Evolutionary conservation across 306 rosid genomes (phyloP).

Genomic region (Trifolium dubium): DNA sequence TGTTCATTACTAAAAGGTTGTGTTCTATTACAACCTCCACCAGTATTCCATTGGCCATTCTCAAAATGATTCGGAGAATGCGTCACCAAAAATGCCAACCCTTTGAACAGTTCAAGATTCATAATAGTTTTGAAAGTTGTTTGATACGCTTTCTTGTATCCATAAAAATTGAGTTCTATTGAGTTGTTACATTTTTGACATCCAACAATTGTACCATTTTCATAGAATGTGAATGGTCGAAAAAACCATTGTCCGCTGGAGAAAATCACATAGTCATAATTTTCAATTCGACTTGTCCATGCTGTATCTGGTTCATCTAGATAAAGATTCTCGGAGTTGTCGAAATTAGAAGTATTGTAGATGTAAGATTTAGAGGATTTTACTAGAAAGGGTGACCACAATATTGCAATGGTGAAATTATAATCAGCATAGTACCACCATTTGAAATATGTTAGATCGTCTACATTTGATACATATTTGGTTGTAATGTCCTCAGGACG

Average conservation of each 20-base stretch:
- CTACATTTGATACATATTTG: constrained; percentile 22
- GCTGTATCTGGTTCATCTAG: constrained; percentile 66
- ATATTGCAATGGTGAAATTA: constrained; percentile 62
- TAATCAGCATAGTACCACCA: constrained; percentile 65
- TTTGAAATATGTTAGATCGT: constrained; percentile 45
- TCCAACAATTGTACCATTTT: constrained; percentile 57
- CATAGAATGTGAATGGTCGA: constrained; percentile 58
- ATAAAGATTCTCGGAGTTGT: constrained; percentile 57
- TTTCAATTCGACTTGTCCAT: constrained; percentile 55
- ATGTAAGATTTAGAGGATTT: constrained; percentile 52
- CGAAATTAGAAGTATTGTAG: constrained; percentile 39
- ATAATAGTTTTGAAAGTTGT: constrained; percentile 55
- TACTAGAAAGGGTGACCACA: constrained; percentile 81
- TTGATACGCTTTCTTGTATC: constrained; percentile 61
- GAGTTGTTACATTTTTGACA: constrained; percentile 57
- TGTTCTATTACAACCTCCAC: constrained; percentile 75
- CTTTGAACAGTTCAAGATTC: constrained; percentile 56
- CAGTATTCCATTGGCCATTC: constrained; percentile 73
- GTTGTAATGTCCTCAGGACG: constrained; percentile 60
- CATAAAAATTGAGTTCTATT: constrained; percentile 46
- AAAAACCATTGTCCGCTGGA: constrained; percentile 93
- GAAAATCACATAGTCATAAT: constrained; percentile 71
- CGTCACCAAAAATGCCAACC: constrained; percentile 72
- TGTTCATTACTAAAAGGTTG: constrained; percentile 53
- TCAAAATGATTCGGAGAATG: constrained; percentile 87